Percentiles rank a stretch among this genome's conserved stretches.
phyloP scores from a whole-genome alignment of 805 yeast genomes.

The Candida xiaguanensis region DNA sequence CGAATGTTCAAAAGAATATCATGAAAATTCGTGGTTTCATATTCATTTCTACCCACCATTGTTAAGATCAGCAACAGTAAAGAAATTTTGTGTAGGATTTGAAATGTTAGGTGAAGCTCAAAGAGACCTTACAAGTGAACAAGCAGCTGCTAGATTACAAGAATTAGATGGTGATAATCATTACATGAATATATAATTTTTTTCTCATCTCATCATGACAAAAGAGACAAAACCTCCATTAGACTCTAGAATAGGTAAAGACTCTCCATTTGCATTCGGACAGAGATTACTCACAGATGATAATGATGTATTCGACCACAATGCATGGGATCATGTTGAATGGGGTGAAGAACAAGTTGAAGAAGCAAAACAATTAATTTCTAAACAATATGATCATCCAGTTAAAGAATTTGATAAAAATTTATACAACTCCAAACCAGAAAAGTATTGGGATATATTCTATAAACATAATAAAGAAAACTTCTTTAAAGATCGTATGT shows the following conservation, averaged over 20 bases:
- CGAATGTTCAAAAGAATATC: slow-evolving; percentile 38
- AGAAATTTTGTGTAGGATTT: slow-evolving; percentile 73
- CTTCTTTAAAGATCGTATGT: slow-evolving; percentile 93
- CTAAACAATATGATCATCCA: slow-evolving; percentile 73
- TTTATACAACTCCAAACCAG: slow-evolving; percentile 79
- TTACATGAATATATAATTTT: slow-evolving; percentile 17
- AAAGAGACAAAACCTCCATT: slow-evolving; percentile 41
- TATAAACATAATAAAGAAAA: slow-evolving; percentile 88
- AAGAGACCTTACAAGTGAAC: slow-evolving; percentile 63
- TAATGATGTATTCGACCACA: slow-evolving; percentile 83
- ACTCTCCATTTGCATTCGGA: slow-evolving; percentile 89
- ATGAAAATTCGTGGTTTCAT: slow-evolving; percentile 50
- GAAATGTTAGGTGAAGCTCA: slow-evolving; percentile 69
- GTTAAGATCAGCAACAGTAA: slow-evolving; percentile 68
- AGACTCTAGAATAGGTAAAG: slow-evolving; percentile 71
- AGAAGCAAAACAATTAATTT: slow-evolving; percentile 71
- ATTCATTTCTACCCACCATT: slow-evolving; percentile 80
- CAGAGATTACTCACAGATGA: slow-evolving; percentile 70
- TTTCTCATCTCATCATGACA: slow-evolving; percentile 1
- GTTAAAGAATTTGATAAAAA: slow-evolving; percentile 85
- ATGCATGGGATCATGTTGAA: slow-evolving; percentile 97
- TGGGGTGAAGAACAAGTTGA: slow-evolving; percentile 89
- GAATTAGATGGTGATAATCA: slow-evolving; percentile 38
- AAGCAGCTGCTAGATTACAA: slow-evolving; percentile 56
- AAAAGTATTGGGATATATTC: slow-evolving; percentile 92